phyloP scores from a whole-genome alignment of 768 basidiomycete species.

The Epithele typhae region DNA sequence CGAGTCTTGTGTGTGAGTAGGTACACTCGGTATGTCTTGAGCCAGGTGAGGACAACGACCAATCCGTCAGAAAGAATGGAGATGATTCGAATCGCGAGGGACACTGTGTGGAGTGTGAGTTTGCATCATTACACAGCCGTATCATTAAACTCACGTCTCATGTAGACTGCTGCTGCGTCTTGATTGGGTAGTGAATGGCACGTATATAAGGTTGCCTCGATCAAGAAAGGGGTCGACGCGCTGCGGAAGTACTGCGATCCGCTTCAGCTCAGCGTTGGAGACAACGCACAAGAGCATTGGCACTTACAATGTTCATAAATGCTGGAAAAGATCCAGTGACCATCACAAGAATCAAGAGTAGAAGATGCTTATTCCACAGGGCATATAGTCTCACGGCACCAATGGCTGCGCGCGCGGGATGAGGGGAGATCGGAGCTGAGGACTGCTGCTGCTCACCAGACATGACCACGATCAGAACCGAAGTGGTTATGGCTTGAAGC shows the following conservation, averaged over 20 bases:
- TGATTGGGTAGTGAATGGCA: constrained; percentile 10
- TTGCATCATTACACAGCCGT: no score
- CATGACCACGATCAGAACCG: background rate
- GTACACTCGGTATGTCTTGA: constrained; percentile 6
- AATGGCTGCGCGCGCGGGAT: constrained; percentile 8
- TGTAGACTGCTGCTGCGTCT: background rate
- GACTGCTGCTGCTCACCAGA: background rate
- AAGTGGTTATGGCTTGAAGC: background rate
- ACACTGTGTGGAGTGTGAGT: no score
- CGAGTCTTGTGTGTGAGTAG: constrained; percentile 1
- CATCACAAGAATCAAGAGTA: constrained; percentile 1
- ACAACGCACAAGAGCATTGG: background rate
- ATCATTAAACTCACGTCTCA: constrained; percentile 1
- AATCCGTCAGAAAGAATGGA: constrained; percentile 13
- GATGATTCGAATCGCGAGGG: constrained; percentile 10
- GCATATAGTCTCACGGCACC: constrained; percentile 16
- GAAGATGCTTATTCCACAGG: constrained; percentile 2
- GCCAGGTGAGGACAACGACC: constrained; percentile 15
- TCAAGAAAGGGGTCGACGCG: constrained; percentile 2
- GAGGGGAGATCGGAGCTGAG: no score
- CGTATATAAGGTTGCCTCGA: constrained; percentile 2
- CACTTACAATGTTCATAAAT: constrained; percentile 9
- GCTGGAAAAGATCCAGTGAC: constrained; percentile 12
- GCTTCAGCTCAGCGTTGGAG: no score
- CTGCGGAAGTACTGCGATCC: constrained; percentile 7